Evolutionary conservation across 192 early-diverging fungal species (phyloP).

Genomic region (Gryganskiella cystojenkinii): DNA sequence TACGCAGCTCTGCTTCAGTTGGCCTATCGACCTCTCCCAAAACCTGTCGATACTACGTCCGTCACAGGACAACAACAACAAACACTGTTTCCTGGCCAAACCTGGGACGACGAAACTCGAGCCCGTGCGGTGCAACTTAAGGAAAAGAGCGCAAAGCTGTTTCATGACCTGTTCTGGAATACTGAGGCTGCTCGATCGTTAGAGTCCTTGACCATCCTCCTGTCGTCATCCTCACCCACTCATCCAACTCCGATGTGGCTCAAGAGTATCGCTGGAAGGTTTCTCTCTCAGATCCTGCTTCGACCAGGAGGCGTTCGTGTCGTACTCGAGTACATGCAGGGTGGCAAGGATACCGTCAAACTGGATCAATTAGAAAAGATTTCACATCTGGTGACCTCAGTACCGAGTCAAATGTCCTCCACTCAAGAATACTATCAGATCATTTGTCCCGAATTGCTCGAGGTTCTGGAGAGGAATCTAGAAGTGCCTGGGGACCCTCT

Average conservation of each 20-base stretch:
- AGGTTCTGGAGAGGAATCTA: constrained; percentile 35
- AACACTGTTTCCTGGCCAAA: background rate
- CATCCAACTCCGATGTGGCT: constrained; percentile 72
- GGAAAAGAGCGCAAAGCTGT: constrained; percentile 51
- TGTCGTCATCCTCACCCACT: constrained; percentile 63
- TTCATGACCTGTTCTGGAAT: constrained; percentile 51
- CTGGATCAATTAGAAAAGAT: constrained; percentile 67
- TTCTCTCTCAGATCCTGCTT: constrained; percentile 75
- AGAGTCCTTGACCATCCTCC: constrained; percentile 72
- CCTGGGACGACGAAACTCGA: background rate
- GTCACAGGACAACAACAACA: background rate
- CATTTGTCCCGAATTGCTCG: constrained; percentile 41
- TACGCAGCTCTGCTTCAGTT: constrained; percentile 74
- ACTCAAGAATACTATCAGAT: constrained; percentile 57
- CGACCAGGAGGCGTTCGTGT: constrained; percentile 69
- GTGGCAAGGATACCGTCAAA: constrained; percentile 61
- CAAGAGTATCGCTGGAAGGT: constrained; percentile 69
- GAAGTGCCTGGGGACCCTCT: background rate
- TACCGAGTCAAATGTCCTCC: constrained; percentile 68
- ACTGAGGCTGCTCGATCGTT: constrained; percentile 66
- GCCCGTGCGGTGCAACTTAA: constrained; percentile 26
- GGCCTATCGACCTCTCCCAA: constrained; percentile 71
- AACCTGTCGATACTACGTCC: background rate
- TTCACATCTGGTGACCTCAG: constrained; percentile 65
- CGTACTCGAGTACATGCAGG: constrained; percentile 76